phyloP scores from a whole-genome alignment of 2,329 filamentous ascomycete genomes.

The Lecanicillium sp. region DNA sequence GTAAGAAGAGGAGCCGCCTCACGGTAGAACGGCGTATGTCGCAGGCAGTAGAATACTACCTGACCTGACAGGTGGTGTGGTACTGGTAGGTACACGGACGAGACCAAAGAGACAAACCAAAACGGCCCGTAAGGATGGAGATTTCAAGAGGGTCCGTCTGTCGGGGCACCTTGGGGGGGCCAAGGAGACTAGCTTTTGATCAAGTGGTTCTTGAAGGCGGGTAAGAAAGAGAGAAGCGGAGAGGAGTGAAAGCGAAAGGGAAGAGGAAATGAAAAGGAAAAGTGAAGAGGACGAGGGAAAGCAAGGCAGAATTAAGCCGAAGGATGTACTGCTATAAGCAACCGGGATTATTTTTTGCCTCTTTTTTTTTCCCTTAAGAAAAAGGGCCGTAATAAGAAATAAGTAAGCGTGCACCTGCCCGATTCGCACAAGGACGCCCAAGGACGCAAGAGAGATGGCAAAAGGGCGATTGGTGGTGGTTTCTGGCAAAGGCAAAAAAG shows the following conservation, averaged over 20 bases:
- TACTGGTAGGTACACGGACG: too few species aligned
- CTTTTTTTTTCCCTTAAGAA: too few species aligned
- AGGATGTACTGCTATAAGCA: too few species aligned
- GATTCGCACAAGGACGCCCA: conserved; percentile 1
- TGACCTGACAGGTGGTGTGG: too few species aligned
- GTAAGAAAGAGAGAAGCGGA: not conserved
- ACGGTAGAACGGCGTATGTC: too few species aligned
- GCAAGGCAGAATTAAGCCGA: not conserved
- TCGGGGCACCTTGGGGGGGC: not conserved
- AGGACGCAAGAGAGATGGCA: not conserved
- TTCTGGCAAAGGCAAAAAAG: not conserved
- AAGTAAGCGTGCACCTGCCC: conserved; percentile 8
- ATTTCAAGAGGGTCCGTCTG: not conserved
- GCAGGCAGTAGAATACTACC: too few species aligned
- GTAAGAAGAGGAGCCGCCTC: too few species aligned
- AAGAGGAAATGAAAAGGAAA: not conserved
- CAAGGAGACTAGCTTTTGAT: too few species aligned
- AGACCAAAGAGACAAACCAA: not conserved
- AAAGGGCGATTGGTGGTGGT: too few species aligned
- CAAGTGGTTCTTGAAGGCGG: not conserved
- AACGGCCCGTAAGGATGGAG: conserved; percentile 1
- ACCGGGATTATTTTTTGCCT: too few species aligned
- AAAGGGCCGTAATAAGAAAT: not conserved
- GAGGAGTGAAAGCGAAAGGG: not conserved
- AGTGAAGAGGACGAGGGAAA: not conserved